These are phyloP conservation scores for Phytophthora macrochlamydospora DNA, from an alignment of 352 stramenopile genomes.

Conservation along the genomic window DNA sequence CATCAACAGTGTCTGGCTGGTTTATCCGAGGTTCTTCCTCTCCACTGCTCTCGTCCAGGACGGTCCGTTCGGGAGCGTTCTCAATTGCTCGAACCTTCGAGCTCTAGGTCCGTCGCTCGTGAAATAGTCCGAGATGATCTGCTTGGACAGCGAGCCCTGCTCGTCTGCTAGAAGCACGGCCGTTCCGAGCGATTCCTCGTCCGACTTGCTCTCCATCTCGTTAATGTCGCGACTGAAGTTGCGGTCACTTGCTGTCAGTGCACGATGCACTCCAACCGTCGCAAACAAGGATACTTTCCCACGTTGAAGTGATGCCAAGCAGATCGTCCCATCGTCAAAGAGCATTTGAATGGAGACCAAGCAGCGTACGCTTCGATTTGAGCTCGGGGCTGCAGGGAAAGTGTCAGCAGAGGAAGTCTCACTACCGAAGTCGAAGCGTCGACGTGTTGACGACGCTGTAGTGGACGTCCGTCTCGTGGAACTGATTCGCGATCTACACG, in stretches of 20 bases:
- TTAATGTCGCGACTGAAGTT: slow-evolving; percentile 6
- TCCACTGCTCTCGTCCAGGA: slow-evolving; percentile 25
- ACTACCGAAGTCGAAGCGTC: slow-evolving; percentile 24
- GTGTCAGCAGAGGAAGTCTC: neutral
- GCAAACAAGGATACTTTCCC: slow-evolving; percentile 25
- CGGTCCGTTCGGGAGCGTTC: slow-evolving; percentile 9
- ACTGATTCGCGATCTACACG: slow-evolving; percentile 50
- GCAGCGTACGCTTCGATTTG: slow-evolving; percentile 22
- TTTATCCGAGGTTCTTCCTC: slow-evolving; percentile 13
- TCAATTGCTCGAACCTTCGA: slow-evolving; percentile 4
- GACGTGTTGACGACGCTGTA: slow-evolving; percentile 12
- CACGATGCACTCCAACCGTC: slow-evolving; percentile 20
- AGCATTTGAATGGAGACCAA: slow-evolving; percentile 10
- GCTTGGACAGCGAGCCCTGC: slow-evolving; percentile 27
- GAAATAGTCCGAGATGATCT: slow-evolving; percentile 41
- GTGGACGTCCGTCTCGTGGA: slow-evolving; percentile 56
- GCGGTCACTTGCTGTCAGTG: slow-evolving; percentile 26
- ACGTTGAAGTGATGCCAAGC: slow-evolving; percentile 18
- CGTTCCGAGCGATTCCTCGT: slow-evolving; percentile 20
- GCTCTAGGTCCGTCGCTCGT: slow-evolving; percentile 20
- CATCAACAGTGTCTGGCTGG: too few relatives aligned
- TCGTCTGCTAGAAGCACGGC: slow-evolving; percentile 24
- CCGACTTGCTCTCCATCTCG: slow-evolving; percentile 12
- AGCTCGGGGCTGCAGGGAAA: neutral
- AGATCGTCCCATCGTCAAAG: slow-evolving; percentile 8